Conservation (phyloP, 1,139 yeast genomes). For the Kazachstania sp. region DNA sequence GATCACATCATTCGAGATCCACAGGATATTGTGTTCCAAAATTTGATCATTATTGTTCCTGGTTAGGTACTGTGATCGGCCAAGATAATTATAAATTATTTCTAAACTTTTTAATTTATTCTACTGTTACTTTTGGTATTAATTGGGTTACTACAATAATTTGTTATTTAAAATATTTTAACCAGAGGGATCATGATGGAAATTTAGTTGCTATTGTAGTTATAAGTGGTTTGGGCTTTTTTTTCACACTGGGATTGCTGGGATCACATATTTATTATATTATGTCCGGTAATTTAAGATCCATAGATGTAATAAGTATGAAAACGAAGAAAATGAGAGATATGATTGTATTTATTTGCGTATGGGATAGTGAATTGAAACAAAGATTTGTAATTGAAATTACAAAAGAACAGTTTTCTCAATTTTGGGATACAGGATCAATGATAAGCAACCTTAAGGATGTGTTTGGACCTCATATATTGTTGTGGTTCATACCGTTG, state of each 20-base stretch:
- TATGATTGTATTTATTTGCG: background rate
- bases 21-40: conserved; percentile 42
- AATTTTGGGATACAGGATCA: conserved; percentile 17
- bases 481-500: conserved; percentile 21
- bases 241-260: conserved; percentile 37
- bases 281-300: conserved; percentile 36
- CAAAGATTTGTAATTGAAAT: conserved; percentile 22
- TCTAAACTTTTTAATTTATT: conserved; percentile 39
- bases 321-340: conserved; percentile 15
- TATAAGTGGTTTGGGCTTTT: conserved; percentile 36
- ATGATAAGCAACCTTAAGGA: conserved; percentile 16
- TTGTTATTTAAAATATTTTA: conserved; percentile 19
- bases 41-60: conserved; percentile 61
- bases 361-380: background rate
- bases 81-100: conserved; percentile 46
- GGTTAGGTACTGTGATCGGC: conserved; percentile 55
- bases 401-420: conserved; percentile 10
- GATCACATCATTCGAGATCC: conserved; percentile 50
- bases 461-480: conserved; percentile 15
- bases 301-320: conserved; percentile 33
- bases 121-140: conserved; percentile 31
- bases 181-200: conserved; percentile 33
- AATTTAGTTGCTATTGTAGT: conserved; percentile 41
- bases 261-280: conserved; percentile 36
- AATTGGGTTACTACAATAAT: conserved; percentile 26